Base-by-base conservation (phyloP, 1,284 basidiomycete species). In the Trametes pubescens region DNA sequence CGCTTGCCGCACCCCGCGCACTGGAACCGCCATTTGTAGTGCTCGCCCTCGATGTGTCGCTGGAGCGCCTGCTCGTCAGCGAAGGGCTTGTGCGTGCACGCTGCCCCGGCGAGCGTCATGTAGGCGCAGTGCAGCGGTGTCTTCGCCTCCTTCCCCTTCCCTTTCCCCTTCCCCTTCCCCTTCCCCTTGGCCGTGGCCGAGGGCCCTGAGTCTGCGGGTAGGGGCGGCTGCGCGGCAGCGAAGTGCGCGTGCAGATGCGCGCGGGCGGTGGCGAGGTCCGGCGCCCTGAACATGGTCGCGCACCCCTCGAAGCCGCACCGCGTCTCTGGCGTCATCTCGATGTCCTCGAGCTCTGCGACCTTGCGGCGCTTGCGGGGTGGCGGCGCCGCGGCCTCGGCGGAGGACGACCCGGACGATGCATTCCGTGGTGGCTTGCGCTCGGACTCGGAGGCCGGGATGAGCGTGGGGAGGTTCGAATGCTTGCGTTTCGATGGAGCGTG, bases 1-100 rank as follows among this genome's bases (percentile, higher is more conserved):
- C 18, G 6, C 49, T 11, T 34, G 3, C 49, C 49, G 16, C 49
- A 51, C n/a, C 11, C 7, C 16, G 29, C 32, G n/a, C 49, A 51
- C 29, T 2, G 16, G 32, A 29, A 51, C n/a, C 34, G 6, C 49
- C 49, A 34, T 16, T n/a, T 32, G n/a, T n/a, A 51, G 32, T 51
- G 49, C 8, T n/a, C 16, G 32, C 34, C 49, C n/a, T 51, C 49
- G 32, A 51, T 51, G 32, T 51, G 49, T 0, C 49, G 49, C 32
- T 51, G 49, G 16, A 51, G n/a, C 14, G 29, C 14, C 16, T 35
- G 29, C 11, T 21, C 2, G 7, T 21, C 10, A 6, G n/a, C 29
- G 9, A n/a, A 51, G n/a, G 7, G 16, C n/a, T 11, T 11, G 29
- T 51, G 16, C 26, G 4, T 16, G 18, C 49, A 51, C n/a, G 11